A percentile compares a stretch with the other conserved stretches of the same genome.
Conservation (phyloP, 345 rosid genomes). For the Corchorus olitorius region DNA sequence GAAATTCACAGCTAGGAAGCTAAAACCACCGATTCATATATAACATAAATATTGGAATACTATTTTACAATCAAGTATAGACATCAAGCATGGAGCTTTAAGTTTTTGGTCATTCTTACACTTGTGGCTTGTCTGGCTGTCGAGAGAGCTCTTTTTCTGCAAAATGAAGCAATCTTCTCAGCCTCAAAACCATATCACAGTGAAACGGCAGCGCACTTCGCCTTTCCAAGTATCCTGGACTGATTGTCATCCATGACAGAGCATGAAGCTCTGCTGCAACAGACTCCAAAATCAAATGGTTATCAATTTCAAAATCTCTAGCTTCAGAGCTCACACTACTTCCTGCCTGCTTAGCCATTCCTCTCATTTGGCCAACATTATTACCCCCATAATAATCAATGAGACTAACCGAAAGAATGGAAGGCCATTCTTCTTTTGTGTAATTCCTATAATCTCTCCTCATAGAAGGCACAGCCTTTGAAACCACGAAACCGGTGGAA, state of each 20-base stretch:
- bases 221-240: slow-evolving; percentile 85
- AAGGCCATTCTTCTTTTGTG: slow-evolving; percentile 93
- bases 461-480: slow-evolving; percentile 89
- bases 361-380: slow-evolving; percentile 45
- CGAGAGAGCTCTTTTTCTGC: slow-evolving; percentile 80
- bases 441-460: slow-evolving; percentile 69
- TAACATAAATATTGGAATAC: slow-evolving; percentile 17
- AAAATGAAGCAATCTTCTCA: slow-evolving; percentile 94
- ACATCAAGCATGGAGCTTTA: neutral
- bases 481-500: slow-evolving; percentile 87
- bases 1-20: slow-evolving; percentile 10
- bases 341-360: slow-evolving; percentile 61
- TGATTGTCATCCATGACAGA: slow-evolving; percentile 94
- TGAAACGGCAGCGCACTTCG: slow-evolving; percentile 91
- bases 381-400: slow-evolving; percentile 83
- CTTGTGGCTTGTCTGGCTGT: slow-evolving; percentile 45
- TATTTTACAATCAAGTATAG: slow-evolving; percentile 30
- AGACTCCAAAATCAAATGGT: slow-evolving; percentile 78
- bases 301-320: slow-evolving; percentile 75
- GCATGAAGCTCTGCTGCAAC: slow-evolving; percentile 96
- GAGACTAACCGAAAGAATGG: slow-evolving; percentile 81
- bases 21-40: slow-evolving; percentile 19
- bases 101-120: slow-evolving; percentile 6
- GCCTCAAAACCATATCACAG: slow-evolving; percentile 93
- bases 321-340: slow-evolving; percentile 53